Base-by-base conservation (phyloP, 2,329 filamentous ascomycete species). In the Neofusicoccum umdonicola region DNA sequence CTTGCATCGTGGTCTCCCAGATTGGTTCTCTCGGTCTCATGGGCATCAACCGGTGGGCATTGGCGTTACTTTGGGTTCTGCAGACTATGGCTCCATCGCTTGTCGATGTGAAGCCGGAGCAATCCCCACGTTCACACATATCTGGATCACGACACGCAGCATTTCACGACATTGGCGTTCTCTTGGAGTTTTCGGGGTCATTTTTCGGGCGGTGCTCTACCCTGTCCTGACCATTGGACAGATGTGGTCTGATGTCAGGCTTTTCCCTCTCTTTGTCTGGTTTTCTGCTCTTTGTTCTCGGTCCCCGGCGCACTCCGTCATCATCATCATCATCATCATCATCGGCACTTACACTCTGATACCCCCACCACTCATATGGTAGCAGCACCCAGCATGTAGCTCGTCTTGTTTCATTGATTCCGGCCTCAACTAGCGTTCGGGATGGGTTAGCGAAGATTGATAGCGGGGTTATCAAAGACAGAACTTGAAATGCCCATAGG, bases 281-380 rank as follows among this genome's bases (percentile, higher is more conserved):
- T 34, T 27, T 45, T 35, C 17, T 17, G 37, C 54, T 63, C 34
- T 19, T 22, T n/a, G 27, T 52, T 63, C 27, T 63, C 45, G 35
- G 17, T 62, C 45, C 42, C 56, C 27, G 56, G 58, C 58, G 45
- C 34, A 52, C 22, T 62, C 37, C 60, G 44, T 42, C 60, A 62
- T 39, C 37, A 39, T 39, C 35, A n/a, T n/a, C n/a, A n/a, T n/a
- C n/a, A 19, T 19, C 19, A 37, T 62, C 57, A 39, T 62, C 60
- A 62, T 62, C 45, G 47, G 60, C 45, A 62, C 48, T 62, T 52
- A 51, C 51, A 54, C 48, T 63, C 61, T 60, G 61, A 63, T 63
- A 63, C 61, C 61, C 61, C 61, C 50, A 63, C 48, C 39, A 62
- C 48, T 52, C 60, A 52, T 51, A 51, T 51, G 41, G 56, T 60